phyloP scores from a whole-genome alignment of 1,284 basidiomycete genomes.

The Lentinula novae-zelandiae region DNA sequence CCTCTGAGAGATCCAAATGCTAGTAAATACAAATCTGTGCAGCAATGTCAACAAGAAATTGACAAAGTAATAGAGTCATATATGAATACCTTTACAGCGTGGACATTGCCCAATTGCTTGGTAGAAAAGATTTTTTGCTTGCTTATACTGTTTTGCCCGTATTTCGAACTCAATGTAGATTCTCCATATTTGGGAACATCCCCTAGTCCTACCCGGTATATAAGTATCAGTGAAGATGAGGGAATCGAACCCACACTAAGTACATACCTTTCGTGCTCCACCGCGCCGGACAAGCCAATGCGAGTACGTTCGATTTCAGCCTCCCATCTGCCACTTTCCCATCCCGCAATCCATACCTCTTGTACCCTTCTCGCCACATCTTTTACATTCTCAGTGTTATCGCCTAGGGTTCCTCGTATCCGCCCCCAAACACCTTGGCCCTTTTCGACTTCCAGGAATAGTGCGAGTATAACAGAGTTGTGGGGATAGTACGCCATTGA shows the following conservation, averaged over 20 bases:
- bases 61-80: slow-evolving; percentile 8
- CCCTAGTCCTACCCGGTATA: slow-evolving; percentile 50
- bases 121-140: slow-evolving; percentile 78
- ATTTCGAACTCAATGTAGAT: slow-evolving; percentile 84
- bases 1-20: slow-evolving; percentile 76
- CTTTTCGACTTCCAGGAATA: slow-evolving; percentile 77
- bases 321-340: slow-evolving; percentile 70
- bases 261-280: slow-evolving; percentile 62
- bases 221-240: not conserved
- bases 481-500: slow-evolving; percentile 61
- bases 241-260: not conserved
- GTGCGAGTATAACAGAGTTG: slow-evolving; percentile 71
- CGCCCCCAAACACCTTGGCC: slow-evolving; percentile 73
- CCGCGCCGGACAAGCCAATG: slow-evolving; percentile 54
- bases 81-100: slow-evolving; percentile 63
- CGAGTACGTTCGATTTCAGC: slow-evolving; percentile 68
- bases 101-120: slow-evolving; percentile 83
- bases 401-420: slow-evolving; percentile 51
- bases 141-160: slow-evolving; percentile 50
- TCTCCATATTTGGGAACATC: slow-evolving; percentile 72
- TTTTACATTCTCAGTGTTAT: slow-evolving; percentile 44
- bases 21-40: slow-evolving; percentile 77
- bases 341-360: slow-evolving; percentile 76
- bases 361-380: slow-evolving; percentile 53
- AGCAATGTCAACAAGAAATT: not conserved